A percentile compares a stretch with the other conserved stretches of the same genome.
Conservation (phyloP, 179 eudicot genomes). For the Beta lomatogona region DNA sequence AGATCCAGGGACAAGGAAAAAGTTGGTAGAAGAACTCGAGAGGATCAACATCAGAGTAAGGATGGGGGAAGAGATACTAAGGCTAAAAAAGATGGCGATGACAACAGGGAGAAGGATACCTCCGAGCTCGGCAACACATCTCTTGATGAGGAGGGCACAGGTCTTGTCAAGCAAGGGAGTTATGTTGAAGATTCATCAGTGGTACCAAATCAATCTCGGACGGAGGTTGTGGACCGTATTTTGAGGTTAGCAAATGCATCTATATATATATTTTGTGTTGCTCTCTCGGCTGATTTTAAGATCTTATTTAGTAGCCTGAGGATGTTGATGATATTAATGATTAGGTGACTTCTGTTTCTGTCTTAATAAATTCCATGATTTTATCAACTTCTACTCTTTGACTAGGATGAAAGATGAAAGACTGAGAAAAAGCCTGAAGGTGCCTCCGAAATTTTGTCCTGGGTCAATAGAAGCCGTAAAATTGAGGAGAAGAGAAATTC, state of each 20-base stretch:
- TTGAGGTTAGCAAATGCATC: constrained; percentile 61
- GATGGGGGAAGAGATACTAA: constrained; percentile 49
- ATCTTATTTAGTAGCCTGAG: neutral
- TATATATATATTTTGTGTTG: neutral
- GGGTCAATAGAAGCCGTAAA: constrained; percentile 86
- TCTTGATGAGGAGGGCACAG: constrained; percentile 39
- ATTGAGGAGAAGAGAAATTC: constrained; percentile 66
- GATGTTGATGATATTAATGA: neutral
- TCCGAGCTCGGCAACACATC: constrained; percentile 32
- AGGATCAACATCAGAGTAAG: constrained; percentile 50
- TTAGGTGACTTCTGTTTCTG: neutral
- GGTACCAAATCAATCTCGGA: constrained; percentile 37
- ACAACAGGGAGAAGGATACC: constrained; percentile 38
- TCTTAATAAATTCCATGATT: neutral
- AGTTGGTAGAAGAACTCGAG: constrained; percentile 53
- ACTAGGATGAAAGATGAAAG: constrained; percentile 85
- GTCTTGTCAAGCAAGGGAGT: constrained; percentile 37
- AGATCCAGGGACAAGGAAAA: constrained; percentile 50
- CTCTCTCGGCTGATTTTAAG: neutral
- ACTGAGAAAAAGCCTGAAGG: constrained; percentile 64
- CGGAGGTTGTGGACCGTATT: constrained; percentile 68
- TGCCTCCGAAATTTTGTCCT: constrained; percentile 63
- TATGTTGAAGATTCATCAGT: constrained; percentile 33
- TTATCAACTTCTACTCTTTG: neutral
- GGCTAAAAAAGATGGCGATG: constrained; percentile 37